A percentile compares a stretch with the other conserved stretches of the same genome.
Evolutionary conservation across 2,329 filamentous ascomycete species (phyloP).

Genomic region (Exophiala bonariae): DNA sequence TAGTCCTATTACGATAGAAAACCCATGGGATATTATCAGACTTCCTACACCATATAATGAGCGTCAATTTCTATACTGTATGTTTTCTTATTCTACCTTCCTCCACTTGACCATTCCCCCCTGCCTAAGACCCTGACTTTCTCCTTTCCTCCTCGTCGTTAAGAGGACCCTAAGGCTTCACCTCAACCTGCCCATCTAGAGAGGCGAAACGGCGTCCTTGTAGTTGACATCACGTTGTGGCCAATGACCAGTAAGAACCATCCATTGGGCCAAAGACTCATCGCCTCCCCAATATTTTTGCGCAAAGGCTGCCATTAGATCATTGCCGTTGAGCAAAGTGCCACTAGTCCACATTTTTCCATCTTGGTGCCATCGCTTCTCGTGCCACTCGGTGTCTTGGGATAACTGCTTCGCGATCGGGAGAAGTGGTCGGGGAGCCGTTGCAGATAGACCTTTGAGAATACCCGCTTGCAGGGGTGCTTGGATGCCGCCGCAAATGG

Average conservation of each 20-base stretch:
- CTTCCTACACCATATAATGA: too few relatives aligned
- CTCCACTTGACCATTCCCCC: too few relatives aligned
- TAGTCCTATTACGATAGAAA: too few relatives aligned
- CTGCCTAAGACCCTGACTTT: too few relatives aligned
- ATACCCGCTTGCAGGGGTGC: conserved; percentile 17
- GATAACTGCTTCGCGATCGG: conserved; percentile 4
- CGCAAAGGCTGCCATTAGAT: conserved; percentile 34
- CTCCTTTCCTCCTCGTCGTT: too few relatives aligned
- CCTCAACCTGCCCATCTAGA: too few relatives aligned
- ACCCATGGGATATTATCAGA: too few relatives aligned
- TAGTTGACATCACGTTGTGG: conserved; percentile 16
- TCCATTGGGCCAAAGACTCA: conserved; percentile 20
- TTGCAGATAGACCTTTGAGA: conserved; percentile 19
- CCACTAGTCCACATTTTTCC: conserved; percentile 38
- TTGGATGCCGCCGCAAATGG: conserved; percentile 22
- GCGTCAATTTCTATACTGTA: too few relatives aligned
- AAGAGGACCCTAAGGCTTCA: too few relatives aligned
- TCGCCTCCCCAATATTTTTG: conserved; percentile 29
- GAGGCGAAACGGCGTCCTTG: conserved; percentile 1
- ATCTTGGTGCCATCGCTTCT: conserved; percentile 30
- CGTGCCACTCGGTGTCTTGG: conserved; percentile 19
- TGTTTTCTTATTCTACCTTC: too few relatives aligned
- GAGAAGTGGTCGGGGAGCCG: conserved; percentile 17
- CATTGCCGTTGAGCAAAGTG: conserved; percentile 33
- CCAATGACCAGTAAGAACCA: conserved; percentile 14